Evolutionary conservation across 176 grass and related monocot genomes (phyloP).

Genomic region (Raddia distichophylla): DNA sequence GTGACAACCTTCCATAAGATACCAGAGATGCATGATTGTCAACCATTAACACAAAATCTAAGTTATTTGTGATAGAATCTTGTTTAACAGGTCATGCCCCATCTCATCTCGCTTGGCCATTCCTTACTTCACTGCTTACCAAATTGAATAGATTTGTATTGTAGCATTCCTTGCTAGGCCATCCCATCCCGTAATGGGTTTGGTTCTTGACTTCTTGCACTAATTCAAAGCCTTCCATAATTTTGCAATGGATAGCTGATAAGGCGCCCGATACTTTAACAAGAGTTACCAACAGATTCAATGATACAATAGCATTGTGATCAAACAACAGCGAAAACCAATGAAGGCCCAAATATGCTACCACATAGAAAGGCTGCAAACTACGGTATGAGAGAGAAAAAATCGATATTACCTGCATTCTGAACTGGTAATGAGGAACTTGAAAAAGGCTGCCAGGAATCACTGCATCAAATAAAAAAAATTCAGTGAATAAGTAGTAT

Average conservation of each 20-base stretch:
- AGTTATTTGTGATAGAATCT: background rate
- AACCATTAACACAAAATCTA: background rate
- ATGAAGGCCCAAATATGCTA: constrained; percentile 7
- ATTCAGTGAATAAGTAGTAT: constrained; percentile 33
- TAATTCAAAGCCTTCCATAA: constrained; percentile 19
- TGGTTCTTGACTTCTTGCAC: background rate
- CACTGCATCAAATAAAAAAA: constrained; percentile 48
- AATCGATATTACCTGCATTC: constrained; percentile 57
- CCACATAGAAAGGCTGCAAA: background rate
- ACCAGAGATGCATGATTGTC: background rate
- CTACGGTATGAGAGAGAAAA: background rate
- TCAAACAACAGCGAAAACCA: constrained; percentile 10
- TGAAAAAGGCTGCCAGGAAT: constrained; percentile 74
- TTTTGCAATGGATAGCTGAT: background rate
- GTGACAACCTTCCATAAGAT: background rate
- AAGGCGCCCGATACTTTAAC: background rate
- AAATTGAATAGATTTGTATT: constrained; percentile 11
- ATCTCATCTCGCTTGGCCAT: background rate
- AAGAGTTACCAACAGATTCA: constrained; percentile 17
- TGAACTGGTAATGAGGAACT: constrained; percentile 42
- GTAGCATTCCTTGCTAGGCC: background rate
- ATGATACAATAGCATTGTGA: constrained; percentile 4
- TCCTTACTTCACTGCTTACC: background rate
- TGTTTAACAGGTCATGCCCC: constrained; percentile 12
- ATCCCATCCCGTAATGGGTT: background rate